Evolutionary conservation across 768 basidiomycete genomes (phyloP), one percentile per base, ranked within the genome.

Genomic region (Psilocybe tampanensis): DNA sequence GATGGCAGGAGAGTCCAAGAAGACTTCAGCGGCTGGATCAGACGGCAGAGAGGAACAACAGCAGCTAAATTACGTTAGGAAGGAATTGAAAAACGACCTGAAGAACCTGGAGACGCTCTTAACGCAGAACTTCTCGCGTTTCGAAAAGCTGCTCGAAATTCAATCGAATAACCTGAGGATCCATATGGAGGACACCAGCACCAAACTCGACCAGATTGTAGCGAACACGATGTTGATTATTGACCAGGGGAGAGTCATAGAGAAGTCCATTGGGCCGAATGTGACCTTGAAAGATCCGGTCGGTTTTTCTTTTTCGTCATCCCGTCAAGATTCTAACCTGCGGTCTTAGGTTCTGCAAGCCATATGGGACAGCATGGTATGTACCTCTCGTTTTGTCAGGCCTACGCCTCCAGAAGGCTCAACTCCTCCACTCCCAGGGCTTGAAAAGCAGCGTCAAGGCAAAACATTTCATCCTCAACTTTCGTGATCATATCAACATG

Each of bases 1-100:
- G 11, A 70, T 61, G 29, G 56, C 61, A 22, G 64, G 61, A 8
- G 68, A 70, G 48, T 24, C 45, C 3, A 47, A 22, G 19, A 24
- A 24, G 22, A 24, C 22, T 12, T 12, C 45, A 7, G n/a, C 45
- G 9, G 15, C 22, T 17, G 21, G 22, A 24, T 17, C 45, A 15
- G 45, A 47, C 24, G 45, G 45, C 3, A 15, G 45, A 19, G 19
- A 23, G 41, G 21, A 22, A 26, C 21, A 52, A 3, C 13, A 43
- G 8, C 39, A 18, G 29, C 17, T 52, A 15, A 43, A 43, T 12
- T 6, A 26, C 11, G 24, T 52, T 8, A 8, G 21, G 15, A 52
- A 52, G 23, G 39, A 52, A 21, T 39, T 51, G 33, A 22, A 39
- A 19, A 36, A 51, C 12, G 49, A 51, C 3, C 15, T 51, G 7